Base-by-base conservation (phyloP, 1,139 yeast genomes). In the Blastobotrys niveus region DNA sequence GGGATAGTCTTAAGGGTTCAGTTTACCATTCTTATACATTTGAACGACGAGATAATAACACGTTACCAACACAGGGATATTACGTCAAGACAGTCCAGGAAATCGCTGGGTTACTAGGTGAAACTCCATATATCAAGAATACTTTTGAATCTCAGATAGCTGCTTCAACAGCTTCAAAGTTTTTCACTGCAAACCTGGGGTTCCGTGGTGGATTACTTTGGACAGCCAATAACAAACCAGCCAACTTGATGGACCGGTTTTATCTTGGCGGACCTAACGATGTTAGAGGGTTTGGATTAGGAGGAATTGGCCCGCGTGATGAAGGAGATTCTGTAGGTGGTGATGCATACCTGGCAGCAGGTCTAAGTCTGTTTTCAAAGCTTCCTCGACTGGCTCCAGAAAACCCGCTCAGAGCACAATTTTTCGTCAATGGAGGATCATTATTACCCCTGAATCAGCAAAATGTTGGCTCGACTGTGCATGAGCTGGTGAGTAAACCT, bases 251-350 rank as follows among this genome's bases (percentile, higher is more conserved):
- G 61, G 80, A 76, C 52, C 64, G 75, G 38, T 72, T 79, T 49
- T 79, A 76, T 54, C 67, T 83, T n/a, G 84, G 93, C 54, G 95
- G 95, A 0, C 84, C 95, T 1, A 83, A 84, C 53, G 94, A 84
- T 55, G 79, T 87, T 2, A 71, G 95, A 40, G 85, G 91, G 0
- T 86, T 85, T 60, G 69, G 72, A 31, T 66, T 80, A 55, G 83
- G 86, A 62, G 94, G 96, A 0, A 62, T 89, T 29, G 98, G 98
- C 0, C 96, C 97, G 1, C 81, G 83, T 56, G 82, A 77, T 43
- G 74, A 69, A 8, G 52, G 54, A 5, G 72, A 68, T 43, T 60
- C 68, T 5, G 61, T 87, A 17, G 98, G 98, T 3, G 98, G 97
- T 3, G 88, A 88, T 58, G 68, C 79, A 1, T 83, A 78, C 53